Evolutionary conservation across 2,329 filamentous ascomycete species (phyloP), one percentile per base, ranked within the genome.

Genomic region (Tolypocladium tundrense): DNA sequence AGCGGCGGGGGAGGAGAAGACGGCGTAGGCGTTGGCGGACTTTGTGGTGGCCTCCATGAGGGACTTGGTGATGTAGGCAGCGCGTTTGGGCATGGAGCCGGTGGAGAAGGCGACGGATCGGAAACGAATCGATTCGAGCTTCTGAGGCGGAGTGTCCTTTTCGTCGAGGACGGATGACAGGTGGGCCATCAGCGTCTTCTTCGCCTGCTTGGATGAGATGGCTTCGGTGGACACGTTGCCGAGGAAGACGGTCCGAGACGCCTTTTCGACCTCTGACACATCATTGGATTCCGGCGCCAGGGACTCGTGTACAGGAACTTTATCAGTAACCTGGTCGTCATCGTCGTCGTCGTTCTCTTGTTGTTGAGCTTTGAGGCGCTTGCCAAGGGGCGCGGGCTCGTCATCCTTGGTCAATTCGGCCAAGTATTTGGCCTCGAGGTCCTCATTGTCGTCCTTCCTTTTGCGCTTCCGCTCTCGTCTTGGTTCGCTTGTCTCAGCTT

Each of bases 11-110:
- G 88, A 90, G 50, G 85, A 88, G 76, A 94, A 97, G 54, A 99
- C 91, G 37, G 83, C 90, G 69, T 99, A 99, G 53, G 94, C 94
- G 70, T 99, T 97, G 59, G 92, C 91, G 61, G 89, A 95, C 67
- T 90, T 90, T 1, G 93, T 94, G 1, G 95, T 99, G 24, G 90
- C 85, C 60, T 90, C 87, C 87, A 97, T 93, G 59, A 97, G 79
- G 31, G 91, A 87, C 70, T 92, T 91, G 66, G 90, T 95, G 61
- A 93, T 94, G 71, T 86, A 97, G 31, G 94, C 89, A n/a, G 93
- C 94, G 61, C 93, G 90, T 76, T 96, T 97, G 54, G 94, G 94
- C 58, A 97, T 82, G 19, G 85, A 79, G 41, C 79, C 82, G 35
- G 85, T 85, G 6, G 88, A 83, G 71, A 95, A 97, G 2, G 94